phyloP scores from a whole-genome alignment of 2,329 filamentous ascomycete species.

The Neodidymelliopsis sp. region DNA sequence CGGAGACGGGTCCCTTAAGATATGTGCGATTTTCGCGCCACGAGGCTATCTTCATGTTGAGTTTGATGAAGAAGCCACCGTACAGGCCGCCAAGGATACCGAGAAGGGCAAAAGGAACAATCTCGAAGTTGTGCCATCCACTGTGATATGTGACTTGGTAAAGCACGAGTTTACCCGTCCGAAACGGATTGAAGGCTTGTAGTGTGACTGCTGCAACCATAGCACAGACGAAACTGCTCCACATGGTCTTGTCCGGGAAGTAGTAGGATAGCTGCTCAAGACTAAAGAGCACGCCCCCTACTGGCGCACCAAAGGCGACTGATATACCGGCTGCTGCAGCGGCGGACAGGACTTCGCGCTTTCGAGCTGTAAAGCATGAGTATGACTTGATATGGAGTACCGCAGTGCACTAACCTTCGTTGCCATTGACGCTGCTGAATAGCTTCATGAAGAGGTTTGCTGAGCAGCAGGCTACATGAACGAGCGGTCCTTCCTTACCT shows the following conservation, averaged over 20 bases:
- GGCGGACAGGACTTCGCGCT: conserved; percentile 90
- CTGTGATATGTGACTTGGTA: conserved; percentile 95
- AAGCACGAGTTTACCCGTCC: conserved; percentile 92
- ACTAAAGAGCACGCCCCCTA: conserved; percentile 93
- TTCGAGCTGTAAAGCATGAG: conserved; percentile 68
- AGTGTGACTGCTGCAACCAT: conserved; percentile 97
- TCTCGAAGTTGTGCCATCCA: conserved; percentile 93
- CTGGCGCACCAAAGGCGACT: conserved; percentile 91
- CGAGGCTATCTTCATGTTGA: conserved; percentile 85
- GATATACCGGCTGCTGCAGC: conserved; percentile 92
- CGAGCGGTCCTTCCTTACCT: conserved; percentile 92
- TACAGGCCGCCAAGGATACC: conserved; percentile 93
- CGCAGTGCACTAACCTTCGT: conserved; percentile 72
- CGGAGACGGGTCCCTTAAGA: conserved; percentile 73
- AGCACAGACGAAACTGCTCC: conserved; percentile 98
- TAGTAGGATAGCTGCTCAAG: conserved; percentile 97
- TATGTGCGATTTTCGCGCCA: conserved; percentile 78
- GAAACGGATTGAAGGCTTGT: conserved; percentile 91
- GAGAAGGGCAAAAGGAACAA: conserved; percentile 84
- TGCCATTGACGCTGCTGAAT: conserved; percentile 79
- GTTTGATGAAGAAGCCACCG: conserved; percentile 91
- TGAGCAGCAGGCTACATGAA: conserved; percentile 96
- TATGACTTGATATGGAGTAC: neutral
- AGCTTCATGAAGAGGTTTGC: conserved; percentile 93
- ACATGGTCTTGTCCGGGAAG: conserved; percentile 99